Conservation (phyloP, 169 alveolate genomes). For the Plasmodium blacklocki region DNA sequence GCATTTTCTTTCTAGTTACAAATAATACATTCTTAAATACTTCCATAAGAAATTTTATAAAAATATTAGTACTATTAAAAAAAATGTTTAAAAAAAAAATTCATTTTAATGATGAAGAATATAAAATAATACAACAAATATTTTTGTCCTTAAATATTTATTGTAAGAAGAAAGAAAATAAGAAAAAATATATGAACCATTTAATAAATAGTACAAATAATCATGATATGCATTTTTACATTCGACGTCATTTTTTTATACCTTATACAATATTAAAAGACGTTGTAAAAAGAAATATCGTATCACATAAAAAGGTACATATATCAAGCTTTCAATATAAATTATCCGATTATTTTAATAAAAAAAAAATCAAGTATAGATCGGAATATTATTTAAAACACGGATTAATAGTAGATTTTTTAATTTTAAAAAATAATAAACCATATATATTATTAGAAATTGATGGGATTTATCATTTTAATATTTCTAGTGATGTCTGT, state of each 20-base stretch:
- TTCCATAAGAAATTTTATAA: constrained; percentile 32
- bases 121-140: constrained; percentile 52
- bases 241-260: constrained; percentile 25
- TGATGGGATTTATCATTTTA: constrained; percentile 67
- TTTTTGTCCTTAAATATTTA: constrained; percentile 38
- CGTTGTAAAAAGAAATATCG: constrained; percentile 10
- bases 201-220: neutral
- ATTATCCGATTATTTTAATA: constrained; percentile 48
- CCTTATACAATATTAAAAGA: constrained; percentile 47
- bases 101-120: constrained; percentile 24
- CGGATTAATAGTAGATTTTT: constrained; percentile 52
- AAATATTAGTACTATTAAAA: constrained; percentile 48
- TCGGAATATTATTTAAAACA: constrained; percentile 61
- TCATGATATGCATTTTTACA: neutral
- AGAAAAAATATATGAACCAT: constrained; percentile 3
- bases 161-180: constrained; percentile 20
- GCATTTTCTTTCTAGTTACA: constrained; percentile 38
- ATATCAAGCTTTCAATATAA: constrained; percentile 74
- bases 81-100: constrained; percentile 16
- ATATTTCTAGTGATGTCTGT: constrained; percentile 27
- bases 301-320: constrained; percentile 16
- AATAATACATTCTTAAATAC: constrained; percentile 33
- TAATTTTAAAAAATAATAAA: constrained; percentile 21
- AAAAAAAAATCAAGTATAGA: constrained; percentile 38
- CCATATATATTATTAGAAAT: constrained; percentile 39